A percentile compares a stretch with the other conserved stretches of the same genome.
Evolutionary conservation across 768 basidiomycete species (phyloP).

Genomic region (Dacryopinax spathularia): DNA sequence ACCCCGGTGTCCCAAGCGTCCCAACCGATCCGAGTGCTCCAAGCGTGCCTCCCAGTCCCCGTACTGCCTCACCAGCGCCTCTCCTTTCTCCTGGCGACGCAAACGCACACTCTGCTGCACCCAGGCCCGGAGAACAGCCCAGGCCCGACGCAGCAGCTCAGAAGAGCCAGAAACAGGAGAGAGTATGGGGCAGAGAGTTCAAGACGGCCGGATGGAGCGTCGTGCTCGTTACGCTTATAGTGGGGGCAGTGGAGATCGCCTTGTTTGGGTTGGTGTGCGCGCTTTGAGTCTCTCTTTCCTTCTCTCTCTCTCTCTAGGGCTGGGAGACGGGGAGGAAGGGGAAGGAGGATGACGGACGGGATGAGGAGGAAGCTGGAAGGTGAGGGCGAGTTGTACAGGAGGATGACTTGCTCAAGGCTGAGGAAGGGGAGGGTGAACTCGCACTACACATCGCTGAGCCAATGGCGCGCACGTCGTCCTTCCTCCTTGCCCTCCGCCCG

Average conservation of each 20-base stretch:
- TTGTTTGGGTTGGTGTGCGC: slow-evolving; percentile 49
- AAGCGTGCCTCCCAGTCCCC: neutral
- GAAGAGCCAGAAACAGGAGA: slow-evolving; percentile 45
- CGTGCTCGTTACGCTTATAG: slow-evolving; percentile 42
- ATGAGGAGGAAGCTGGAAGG: no score
- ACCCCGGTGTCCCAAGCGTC: neutral
- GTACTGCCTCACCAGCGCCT: slow-evolving; percentile 14
- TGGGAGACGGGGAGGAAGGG: no score
- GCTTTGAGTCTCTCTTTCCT: slow-evolving; percentile 33
- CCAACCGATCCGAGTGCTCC: neutral
- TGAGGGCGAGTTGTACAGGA: no score
- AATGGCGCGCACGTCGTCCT: no score
- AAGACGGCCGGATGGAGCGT: slow-evolving; percentile 63
- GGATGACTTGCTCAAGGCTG: no score
- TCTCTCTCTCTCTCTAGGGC: no score
- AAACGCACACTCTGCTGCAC: neutral
- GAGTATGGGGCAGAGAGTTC: slow-evolving; percentile 64
- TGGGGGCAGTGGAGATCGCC: slow-evolving; percentile 48
- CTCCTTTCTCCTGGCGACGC: slow-evolving; percentile 5
- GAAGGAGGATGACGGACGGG: no score
- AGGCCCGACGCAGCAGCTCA: slow-evolving; percentile 39
- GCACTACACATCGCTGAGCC: no score
- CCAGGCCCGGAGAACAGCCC: slow-evolving; percentile 16
- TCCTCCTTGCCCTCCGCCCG: no score
- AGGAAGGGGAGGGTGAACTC: no score